Conservation (phyloP, 257 asterid species). For the Nemophila menziesii region DNA sequence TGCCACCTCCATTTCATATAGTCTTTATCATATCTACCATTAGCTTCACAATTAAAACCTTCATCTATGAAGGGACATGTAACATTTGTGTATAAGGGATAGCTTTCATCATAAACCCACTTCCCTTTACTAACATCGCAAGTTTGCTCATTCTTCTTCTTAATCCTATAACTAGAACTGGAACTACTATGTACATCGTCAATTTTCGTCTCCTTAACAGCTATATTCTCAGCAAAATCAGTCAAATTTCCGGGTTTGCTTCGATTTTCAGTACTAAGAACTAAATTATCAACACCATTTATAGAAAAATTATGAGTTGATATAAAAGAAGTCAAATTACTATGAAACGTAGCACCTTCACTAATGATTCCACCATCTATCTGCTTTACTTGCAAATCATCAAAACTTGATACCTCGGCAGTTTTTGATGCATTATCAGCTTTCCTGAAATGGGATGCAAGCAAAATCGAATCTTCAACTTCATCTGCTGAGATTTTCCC, state of each 20-base stretch:
- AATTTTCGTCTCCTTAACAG: background rate
- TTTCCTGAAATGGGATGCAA: constrained; percentile 6
- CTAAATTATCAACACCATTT: constrained; percentile 10
- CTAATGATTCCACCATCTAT: no score
- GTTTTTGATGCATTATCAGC: constrained; percentile 1
- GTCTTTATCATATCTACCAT: constrained; percentile 60
- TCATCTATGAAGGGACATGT: constrained; percentile 83
- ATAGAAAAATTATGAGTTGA: constrained; percentile 13
- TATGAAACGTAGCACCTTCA: constrained; percentile 9
- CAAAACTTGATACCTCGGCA: constrained; percentile 13
- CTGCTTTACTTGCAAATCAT: constrained; percentile 11
- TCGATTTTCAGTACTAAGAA: background rate
- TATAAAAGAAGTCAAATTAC: constrained; percentile 19
- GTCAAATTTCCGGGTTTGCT: constrained; percentile 2
- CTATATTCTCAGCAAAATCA: background rate
- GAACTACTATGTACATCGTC: constrained; percentile 1
- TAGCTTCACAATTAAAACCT: constrained; percentile 68
- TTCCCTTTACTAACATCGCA: constrained; percentile 66
- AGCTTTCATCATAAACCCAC: constrained; percentile 70
- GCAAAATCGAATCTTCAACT: constrained; percentile 15
- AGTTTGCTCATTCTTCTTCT: constrained; percentile 9
- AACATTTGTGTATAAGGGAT: constrained; percentile 58
- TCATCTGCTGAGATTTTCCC: constrained; percentile 17
- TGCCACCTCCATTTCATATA: constrained; percentile 97
- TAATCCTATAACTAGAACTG: no score